Evolutionary conservation across 2,329 filamentous ascomycete species (phyloP).

Genomic region (Gaeumannomyces sp.): DNA sequence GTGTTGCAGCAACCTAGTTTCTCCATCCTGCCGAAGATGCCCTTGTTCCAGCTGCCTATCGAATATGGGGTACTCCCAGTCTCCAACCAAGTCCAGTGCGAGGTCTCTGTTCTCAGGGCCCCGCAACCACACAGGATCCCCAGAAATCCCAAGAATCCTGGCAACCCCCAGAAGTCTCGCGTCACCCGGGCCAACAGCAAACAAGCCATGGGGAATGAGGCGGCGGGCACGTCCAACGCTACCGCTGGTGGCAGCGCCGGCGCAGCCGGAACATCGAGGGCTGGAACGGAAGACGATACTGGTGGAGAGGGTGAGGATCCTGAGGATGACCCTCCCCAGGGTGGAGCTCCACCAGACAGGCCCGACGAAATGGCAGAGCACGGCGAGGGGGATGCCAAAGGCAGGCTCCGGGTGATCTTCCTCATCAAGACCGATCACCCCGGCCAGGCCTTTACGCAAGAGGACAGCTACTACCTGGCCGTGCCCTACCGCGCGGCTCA

Average conservation of each 20-base stretch:
- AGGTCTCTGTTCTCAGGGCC: too few relatives aligned
- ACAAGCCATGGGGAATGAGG: too few relatives aligned
- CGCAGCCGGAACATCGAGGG: not conserved
- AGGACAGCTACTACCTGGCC: not conserved
- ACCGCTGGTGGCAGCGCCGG: too few relatives aligned
- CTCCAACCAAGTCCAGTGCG: not conserved
- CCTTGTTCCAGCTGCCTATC: not conserved
- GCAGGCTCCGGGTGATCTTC: not conserved
- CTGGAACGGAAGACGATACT: not conserved
- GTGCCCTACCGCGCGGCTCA: not conserved
- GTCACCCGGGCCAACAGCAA: too few relatives aligned
- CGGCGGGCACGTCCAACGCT: too few relatives aligned
- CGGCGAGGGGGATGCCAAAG: not conserved
- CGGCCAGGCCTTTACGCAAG: too few relatives aligned
- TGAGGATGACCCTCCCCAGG: not conserved
- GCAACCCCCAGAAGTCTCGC: too few relatives aligned
- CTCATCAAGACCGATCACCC: slow-evolving; percentile 1
- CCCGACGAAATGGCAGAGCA: not conserved
- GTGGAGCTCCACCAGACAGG: not conserved
- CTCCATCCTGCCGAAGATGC: not conserved
- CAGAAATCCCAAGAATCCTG: too few relatives aligned
- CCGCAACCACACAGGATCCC: too few relatives aligned
- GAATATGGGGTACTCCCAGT: not conserved
- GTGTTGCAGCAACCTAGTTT: not conserved
- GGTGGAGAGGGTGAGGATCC: not conserved